A percentile compares a stretch with the other conserved stretches of the same genome.
Conservation (phyloP, 768 basidiomycete genomes). For the Lactarius hatsudake region DNA sequence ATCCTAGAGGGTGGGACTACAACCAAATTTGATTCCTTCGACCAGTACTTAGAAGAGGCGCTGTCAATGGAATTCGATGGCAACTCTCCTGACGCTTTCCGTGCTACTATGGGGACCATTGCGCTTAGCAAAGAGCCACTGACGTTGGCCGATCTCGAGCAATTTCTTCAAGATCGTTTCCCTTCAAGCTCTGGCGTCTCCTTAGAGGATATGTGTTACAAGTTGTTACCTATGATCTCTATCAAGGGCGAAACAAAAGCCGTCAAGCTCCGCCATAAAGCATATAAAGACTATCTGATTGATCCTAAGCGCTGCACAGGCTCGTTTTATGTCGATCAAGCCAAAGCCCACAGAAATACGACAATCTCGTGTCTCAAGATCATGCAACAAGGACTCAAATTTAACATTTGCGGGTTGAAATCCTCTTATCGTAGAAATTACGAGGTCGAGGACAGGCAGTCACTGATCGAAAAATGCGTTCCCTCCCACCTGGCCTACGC, state of each 20-base stretch:
- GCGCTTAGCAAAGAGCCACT: conserved; percentile 17
- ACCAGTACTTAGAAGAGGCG: conserved; percentile 8
- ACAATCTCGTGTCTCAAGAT: conserved; percentile 32
- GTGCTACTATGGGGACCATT: conserved; percentile 12
- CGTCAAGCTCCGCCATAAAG: conserved; percentile 21
- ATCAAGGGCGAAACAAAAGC: conserved; percentile 1
- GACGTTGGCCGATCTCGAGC: conserved; percentile 19
- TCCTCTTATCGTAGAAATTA: conserved; percentile 36
- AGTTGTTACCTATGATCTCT: conserved; percentile 15
- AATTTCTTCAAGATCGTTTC: conserved; percentile 10
- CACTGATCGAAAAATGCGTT: conserved; percentile 31
- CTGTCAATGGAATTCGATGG: background rate
- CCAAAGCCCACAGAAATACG: conserved; percentile 24
- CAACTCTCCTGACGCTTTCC: background rate
- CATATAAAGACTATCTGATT: conserved; percentile 19
- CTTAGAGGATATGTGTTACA: conserved; percentile 14
- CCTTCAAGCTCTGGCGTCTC: background rate
- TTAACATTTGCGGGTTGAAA: conserved; percentile 41
- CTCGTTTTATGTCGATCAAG: conserved; percentile 13
- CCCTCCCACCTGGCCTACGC: conserved; percentile 37
- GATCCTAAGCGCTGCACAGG: conserved; percentile 16
- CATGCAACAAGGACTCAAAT: conserved; percentile 36
- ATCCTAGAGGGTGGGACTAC: conserved; percentile 12
- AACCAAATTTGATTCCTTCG: conserved; percentile 5
- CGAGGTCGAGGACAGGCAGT: conserved; percentile 28